phyloP scores from a whole-genome alignment of 73 alveolate genomes.

The Paramecium caudatum region DNA sequence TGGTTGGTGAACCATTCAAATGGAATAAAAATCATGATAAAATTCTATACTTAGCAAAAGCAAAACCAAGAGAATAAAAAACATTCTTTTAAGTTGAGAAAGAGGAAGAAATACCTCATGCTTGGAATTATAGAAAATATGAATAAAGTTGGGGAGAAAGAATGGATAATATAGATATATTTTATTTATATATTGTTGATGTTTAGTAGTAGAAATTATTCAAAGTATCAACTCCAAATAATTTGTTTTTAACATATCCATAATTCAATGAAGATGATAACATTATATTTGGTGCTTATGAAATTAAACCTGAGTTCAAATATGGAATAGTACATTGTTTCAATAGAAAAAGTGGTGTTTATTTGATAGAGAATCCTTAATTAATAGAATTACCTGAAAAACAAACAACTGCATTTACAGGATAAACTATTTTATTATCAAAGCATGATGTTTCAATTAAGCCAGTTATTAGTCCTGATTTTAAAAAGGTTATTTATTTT shows the following conservation, averaged over 20 bases:
- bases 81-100: slow-evolving; percentile 63
- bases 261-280: slow-evolving; percentile 66
- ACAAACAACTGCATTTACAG: slow-evolving; percentile 14
- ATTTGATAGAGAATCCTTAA: slow-evolving; percentile 32
- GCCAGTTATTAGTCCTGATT: slow-evolving; percentile 71
- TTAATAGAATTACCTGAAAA: slow-evolving; percentile 33
- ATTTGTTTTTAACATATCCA: slow-evolving; percentile 60
- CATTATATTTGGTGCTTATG: slow-evolving; percentile 67
- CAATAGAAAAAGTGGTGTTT: slow-evolving; percentile 53
- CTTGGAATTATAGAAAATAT: slow-evolving; percentile 49
- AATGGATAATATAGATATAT: slow-evolving; percentile 46
- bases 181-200: slow-evolving; percentile 32
- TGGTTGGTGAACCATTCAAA: slow-evolving; percentile 71
- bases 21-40: slow-evolving; percentile 70
- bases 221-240: slow-evolving; percentile 24
- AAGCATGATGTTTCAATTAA: slow-evolving; percentile 70
- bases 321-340: slow-evolving; percentile 77
- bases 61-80: not conserved
- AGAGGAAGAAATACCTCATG: slow-evolving; percentile 61
- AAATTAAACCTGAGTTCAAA: slow-evolving; percentile 69
- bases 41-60: slow-evolving; percentile 69
- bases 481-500: slow-evolving; percentile 61
- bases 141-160: slow-evolving; percentile 73
- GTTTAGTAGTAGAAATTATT: slow-evolving; percentile 7
- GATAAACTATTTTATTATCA: slow-evolving; percentile 22